Percentiles rank a stretch among this genome's conserved stretches.
Conservation (phyloP, 768 basidiomycete species). For the Psilocybe subaeruginosa region DNA sequence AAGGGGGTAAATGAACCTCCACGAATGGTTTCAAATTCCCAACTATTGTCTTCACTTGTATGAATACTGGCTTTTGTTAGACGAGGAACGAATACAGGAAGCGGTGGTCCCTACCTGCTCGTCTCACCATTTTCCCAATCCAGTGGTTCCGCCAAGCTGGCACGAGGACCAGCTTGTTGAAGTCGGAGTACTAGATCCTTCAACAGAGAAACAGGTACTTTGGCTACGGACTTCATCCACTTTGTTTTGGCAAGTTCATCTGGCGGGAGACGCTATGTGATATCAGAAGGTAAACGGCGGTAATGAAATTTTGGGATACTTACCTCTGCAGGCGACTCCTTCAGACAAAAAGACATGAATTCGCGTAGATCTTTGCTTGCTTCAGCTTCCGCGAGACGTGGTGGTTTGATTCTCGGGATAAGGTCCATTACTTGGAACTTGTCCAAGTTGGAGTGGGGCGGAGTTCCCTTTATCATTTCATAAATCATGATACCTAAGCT, state of each 20-base stretch:
- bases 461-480: slow-evolving; percentile 96
- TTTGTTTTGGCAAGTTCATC: slow-evolving; percentile 87
- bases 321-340: slow-evolving; percentile 81
- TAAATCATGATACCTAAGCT: slow-evolving; percentile 94
- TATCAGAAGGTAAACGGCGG: slow-evolving; percentile 4
- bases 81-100: not conserved
- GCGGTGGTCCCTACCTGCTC: slow-evolving; percentile 42
- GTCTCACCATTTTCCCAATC: slow-evolving; percentile 76
- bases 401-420: slow-evolving; percentile 85
- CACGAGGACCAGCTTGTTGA: slow-evolving; percentile 74
- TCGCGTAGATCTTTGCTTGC: slow-evolving; percentile 88
- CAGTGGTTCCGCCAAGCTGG: slow-evolving; percentile 73
- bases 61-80: slow-evolving; percentile 8
- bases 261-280: slow-evolving; percentile 74
- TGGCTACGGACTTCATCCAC: slow-evolving; percentile 84
- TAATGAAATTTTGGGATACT: slow-evolving; percentile 19
- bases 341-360: slow-evolving; percentile 82
- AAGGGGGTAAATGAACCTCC: slow-evolving; percentile 28
- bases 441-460: slow-evolving; percentile 89
- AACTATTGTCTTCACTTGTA: slow-evolving; percentile 43
- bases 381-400: slow-evolving; percentile 74
- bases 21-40: slow-evolving; percentile 81
- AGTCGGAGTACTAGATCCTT: slow-evolving; percentile 83
- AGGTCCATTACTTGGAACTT: slow-evolving; percentile 86
- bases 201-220: slow-evolving; percentile 65